These are phyloP conservation scores for Diospyros lotus DNA, from an alignment of 148 eudicot genomes.

Conservation along the genomic window DNA sequence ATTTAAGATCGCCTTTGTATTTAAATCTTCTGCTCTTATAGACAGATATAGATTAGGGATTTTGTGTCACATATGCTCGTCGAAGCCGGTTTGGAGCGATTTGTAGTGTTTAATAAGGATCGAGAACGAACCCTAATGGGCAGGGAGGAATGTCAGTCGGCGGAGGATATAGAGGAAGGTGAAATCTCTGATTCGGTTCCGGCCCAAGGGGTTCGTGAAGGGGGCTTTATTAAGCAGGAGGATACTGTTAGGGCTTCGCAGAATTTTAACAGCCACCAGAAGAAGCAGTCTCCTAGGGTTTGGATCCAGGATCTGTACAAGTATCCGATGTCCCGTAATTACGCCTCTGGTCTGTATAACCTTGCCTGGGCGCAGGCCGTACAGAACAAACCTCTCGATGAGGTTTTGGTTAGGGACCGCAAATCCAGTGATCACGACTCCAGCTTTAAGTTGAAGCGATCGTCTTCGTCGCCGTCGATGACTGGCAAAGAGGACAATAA, in stretches of 20 bases:
- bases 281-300: constrained; percentile 19
- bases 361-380: constrained; percentile 99
- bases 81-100: constrained; percentile 15
- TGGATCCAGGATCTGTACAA: constrained; percentile 76
- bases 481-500: constrained; percentile 3
- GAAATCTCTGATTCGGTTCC: constrained; percentile 61
- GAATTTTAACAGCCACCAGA: not conserved
- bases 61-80: constrained; percentile 13
- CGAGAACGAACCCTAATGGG: constrained; percentile 42
- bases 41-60: constrained; percentile 7
- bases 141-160: constrained; percentile 24
- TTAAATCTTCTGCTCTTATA: not conserved
- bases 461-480: constrained; percentile 11
- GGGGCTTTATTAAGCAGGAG: constrained; percentile 30
- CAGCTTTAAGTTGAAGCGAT: constrained; percentile 3
- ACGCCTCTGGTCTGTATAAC: constrained; percentile 63
- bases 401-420: constrained; percentile 40
- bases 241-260: not conserved
- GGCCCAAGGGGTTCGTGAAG: constrained; percentile 41
- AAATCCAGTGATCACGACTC: constrained; percentile 20
- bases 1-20: not conserved
- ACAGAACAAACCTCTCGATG: constrained; percentile 79
- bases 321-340: constrained; percentile 51
- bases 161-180: constrained; percentile 61
- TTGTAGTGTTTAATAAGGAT: constrained; percentile 11